phyloP scores from a whole-genome alignment of 441 rosid species.

The Melastoma candidum region DNA sequence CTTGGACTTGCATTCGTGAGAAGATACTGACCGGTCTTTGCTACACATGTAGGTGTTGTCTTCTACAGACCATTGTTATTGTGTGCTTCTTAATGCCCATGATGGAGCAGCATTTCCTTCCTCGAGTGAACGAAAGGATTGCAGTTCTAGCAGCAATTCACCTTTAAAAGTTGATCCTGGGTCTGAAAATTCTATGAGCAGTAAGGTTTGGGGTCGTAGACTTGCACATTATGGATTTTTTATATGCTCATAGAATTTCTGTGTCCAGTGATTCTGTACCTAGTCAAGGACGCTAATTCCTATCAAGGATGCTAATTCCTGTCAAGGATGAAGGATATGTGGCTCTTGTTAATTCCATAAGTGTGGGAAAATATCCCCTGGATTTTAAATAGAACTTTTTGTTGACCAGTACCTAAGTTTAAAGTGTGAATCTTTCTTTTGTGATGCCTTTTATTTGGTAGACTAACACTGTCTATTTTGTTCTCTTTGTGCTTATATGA shows the following conservation, averaged over 20 bases:
- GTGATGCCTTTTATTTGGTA: constrained; percentile 10
- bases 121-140: constrained; percentile 31
- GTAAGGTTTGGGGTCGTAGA: constrained; percentile 41
- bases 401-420: background rate
- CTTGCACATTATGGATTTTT: background rate
- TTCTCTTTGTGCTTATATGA: no score
- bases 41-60: constrained; percentile 55
- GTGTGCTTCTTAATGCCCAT: constrained; percentile 87
- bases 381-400: no score
- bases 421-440: constrained; percentile 1
- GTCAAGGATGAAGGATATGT: no score
- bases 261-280: no score
- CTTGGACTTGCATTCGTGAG: no score
- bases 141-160: constrained; percentile 32
- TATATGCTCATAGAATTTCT: no score
- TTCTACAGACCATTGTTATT: constrained; percentile 80
- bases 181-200: constrained; percentile 34
- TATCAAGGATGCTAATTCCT: no score
- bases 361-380: no score
- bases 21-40: no score
- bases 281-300: no score
- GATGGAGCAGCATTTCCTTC: constrained; percentile 92
- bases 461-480: no score
- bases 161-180: constrained; percentile 22
- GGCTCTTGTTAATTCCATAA: no score